These are phyloP conservation scores for Neonectria sp. DNA, from an alignment of 2,329 filamentous ascomycete species.

Conservation along the genomic window DNA sequence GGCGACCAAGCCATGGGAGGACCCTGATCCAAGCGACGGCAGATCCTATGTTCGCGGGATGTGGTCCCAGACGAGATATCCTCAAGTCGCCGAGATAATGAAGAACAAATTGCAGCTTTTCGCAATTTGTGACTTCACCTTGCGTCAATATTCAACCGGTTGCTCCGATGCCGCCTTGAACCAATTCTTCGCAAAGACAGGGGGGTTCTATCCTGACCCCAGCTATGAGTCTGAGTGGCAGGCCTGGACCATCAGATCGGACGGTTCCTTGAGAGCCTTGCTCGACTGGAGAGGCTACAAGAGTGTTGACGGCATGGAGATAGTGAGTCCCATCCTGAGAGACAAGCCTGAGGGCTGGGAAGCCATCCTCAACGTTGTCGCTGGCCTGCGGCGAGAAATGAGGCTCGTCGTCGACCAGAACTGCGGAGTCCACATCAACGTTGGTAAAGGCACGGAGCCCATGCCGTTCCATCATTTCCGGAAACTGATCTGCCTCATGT, in stretches of 20 bases:
- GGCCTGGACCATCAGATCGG: constrained; percentile 27
- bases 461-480: constrained; percentile 26
- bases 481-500: constrained; percentile 32
- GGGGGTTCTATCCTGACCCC: not conserved
- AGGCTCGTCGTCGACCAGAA: constrained; percentile 19
- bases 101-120: not conserved
- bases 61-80: not conserved
- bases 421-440: constrained; percentile 39
- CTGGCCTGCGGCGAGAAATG: constrained; percentile 29
- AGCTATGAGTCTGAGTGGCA: constrained; percentile 22
- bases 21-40: constrained; percentile 19
- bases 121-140: not conserved
- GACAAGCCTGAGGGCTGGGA: constrained; percentile 35
- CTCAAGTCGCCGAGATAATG: not conserved
- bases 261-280: constrained; percentile 8
- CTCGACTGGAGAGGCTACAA: constrained; percentile 27
- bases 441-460: constrained; percentile 31
- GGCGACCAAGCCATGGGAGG: not conserved
- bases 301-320: constrained; percentile 25
- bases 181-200: constrained; percentile 15
- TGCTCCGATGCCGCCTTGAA: not conserved
- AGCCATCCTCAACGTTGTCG: constrained; percentile 32
- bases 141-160: not conserved
- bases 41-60: constrained; percentile 12
- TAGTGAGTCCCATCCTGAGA: constrained; percentile 32